Percentiles rank a stretch among this genome's conserved stretches.
These are phyloP conservation scores for Pleodorina starrii DNA, from an alignment of 139 green algal genomes.

Conservation along the genomic window DNA sequence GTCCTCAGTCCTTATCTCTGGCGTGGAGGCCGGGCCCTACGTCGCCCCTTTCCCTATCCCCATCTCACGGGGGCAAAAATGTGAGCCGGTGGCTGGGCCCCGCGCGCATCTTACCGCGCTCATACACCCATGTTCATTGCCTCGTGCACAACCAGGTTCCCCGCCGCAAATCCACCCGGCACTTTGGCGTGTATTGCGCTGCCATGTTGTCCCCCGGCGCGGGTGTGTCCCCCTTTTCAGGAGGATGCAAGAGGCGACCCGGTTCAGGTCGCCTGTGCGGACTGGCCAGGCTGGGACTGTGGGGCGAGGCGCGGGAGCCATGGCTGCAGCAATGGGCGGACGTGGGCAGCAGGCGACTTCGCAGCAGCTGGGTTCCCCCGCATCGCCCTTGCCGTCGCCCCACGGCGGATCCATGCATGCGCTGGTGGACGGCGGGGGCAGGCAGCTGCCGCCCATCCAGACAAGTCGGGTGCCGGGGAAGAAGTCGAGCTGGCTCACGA, in stretches of 20 bases:
- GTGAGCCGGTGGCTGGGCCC: background rate
- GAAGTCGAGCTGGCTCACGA: conserved; percentile 20
- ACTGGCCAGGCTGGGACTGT: background rate
- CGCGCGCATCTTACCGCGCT: background rate
- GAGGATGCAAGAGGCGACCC: background rate
- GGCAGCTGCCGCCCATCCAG: conserved; percentile 36
- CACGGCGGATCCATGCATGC: background rate
- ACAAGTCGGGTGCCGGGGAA: background rate
- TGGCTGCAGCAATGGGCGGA: background rate
- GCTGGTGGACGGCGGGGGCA: background rate
- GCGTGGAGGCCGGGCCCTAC: too few species aligned
- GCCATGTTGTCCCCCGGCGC: background rate
- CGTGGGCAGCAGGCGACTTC: background rate
- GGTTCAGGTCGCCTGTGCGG: conserved; percentile 18
- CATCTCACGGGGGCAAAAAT: background rate
- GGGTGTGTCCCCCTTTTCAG: background rate
- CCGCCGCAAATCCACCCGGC: background rate
- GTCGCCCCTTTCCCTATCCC: too few species aligned
- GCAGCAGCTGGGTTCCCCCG: background rate
- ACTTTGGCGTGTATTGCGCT: background rate
- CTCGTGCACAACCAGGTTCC: background rate
- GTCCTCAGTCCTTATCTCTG: too few species aligned
- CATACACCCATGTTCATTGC: background rate
- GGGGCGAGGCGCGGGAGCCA: background rate
- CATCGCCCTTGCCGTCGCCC: background rate